Evolutionary conservation across 768 basidiomycete species (phyloP), one percentile per base, ranked within the genome.

Genomic region (Tulasnella calospora): DNA sequence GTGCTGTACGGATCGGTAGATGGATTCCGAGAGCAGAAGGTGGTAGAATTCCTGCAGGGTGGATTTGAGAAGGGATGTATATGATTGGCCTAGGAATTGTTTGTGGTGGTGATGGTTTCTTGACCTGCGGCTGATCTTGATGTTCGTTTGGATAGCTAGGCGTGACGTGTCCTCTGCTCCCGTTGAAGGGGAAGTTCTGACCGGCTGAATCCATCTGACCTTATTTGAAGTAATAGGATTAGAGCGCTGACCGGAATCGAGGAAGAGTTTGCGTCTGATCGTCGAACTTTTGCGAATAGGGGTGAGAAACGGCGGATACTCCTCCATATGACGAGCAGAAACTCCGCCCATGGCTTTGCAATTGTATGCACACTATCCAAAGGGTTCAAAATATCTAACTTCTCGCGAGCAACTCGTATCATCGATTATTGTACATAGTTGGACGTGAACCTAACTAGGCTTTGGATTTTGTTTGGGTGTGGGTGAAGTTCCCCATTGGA

Each of bases 11-110:
- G 21, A 61, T 51, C 7, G 33, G 61, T 67, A 67, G 4, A 35
- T 35, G 27, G 5, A 74, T 38, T 44, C 38, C 38, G 44, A 74
- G 73, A n/a, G 40, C n/a, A 47, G 51, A n/a, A 10, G 40, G 44
- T 21, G 46, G 46, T 74, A 41, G 73, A 21, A 74, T 21, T 55
- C 38, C 40, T 19, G 73, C 44, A 27, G 73, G 73, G 73, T 74
- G 38, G 15, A 47, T 74, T 23, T 41, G 40, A 47, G 61, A 27
- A 17, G 61, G 61, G 27, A 67, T 67, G 61, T 35, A 15, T 15
- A 17, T 27, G 30, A 35, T 27, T 67, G 27, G 61, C 15, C 61
- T 23, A 33, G 30, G 61, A 27, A 67, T 12, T 1, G 27, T 27
- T 17, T 30, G 61, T 15, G 27, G 61, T 15, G 13, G 33, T 5